Conservation (phyloP, 2,329 filamentous ascomycete genomes). For the Sporothrix humicola region DNA sequence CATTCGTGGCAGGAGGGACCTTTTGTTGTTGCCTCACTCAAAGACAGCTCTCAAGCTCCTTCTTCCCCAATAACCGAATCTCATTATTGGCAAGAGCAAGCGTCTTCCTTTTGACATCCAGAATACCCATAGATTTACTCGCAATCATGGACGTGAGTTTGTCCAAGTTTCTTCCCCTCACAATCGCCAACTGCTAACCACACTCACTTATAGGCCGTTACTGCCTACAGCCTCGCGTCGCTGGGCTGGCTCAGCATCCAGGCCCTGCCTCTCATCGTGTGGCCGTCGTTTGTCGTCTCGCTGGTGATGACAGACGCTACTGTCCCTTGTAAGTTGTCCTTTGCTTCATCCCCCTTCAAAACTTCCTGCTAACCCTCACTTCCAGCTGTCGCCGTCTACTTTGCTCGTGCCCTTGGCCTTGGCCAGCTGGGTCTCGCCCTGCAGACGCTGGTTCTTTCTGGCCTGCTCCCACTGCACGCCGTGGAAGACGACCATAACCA, state of each 20-base stretch:
- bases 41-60: neutral
- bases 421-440: conserved; percentile 68
- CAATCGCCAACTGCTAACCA: no score
- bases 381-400: conserved; percentile 71
- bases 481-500: conserved; percentile 49
- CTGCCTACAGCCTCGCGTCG: conserved; percentile 58
- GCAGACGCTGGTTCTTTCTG: conserved; percentile 71
- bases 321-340: conserved; percentile 6
- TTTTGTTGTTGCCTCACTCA: conserved; percentile 11
- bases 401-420: conserved; percentile 73
- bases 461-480: conserved; percentile 64
- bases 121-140: neutral
- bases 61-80: neutral
- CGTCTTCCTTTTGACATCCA: neutral
- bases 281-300: conserved; percentile 55
- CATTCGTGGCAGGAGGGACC: neutral
- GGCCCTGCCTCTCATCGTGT: conserved; percentile 54
- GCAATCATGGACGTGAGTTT: conserved; percentile 30
- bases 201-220: conserved; percentile 50
- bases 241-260: conserved; percentile 59
- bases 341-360: neutral
- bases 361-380: neutral
- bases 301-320: conserved; percentile 46
- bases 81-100: neutral
- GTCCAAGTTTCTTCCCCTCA: neutral